Evolutionary conservation across 139 green algal genomes (phyloP).

Genomic region (Micromonas pusilla): DNA sequence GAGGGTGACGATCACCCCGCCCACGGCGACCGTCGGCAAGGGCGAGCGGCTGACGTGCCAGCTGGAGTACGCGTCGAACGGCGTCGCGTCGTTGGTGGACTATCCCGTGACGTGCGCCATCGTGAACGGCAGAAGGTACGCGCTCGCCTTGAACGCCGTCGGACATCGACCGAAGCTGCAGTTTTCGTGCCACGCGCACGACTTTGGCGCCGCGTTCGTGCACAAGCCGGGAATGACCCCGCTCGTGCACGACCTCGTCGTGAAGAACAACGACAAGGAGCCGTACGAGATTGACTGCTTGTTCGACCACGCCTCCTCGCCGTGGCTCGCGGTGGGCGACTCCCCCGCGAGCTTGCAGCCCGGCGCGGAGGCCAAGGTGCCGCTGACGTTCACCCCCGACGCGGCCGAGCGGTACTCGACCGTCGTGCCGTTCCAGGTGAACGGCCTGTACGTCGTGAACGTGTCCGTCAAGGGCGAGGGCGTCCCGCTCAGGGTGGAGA

Average conservation of each 20-base stretch:
- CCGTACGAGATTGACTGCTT: constrained; percentile 50
- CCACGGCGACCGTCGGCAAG: constrained; percentile 48
- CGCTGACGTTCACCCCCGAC: constrained; percentile 53
- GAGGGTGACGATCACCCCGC: constrained; percentile 50
- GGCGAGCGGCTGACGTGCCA: constrained; percentile 53
- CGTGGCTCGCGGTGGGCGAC: constrained; percentile 42
- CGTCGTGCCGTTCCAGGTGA: constrained; percentile 57
- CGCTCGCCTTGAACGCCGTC: constrained; percentile 47
- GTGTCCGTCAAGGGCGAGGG: constrained; percentile 56
- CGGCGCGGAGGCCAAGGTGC: constrained; percentile 43
- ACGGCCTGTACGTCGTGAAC: constrained; percentile 62
- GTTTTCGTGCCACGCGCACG: constrained; percentile 54
- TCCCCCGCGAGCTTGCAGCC: constrained; percentile 48
- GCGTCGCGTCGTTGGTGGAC: constrained; percentile 43
- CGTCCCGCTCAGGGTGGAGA: constrained; percentile 51
- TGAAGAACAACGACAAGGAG: constrained; percentile 60
- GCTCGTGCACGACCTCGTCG: constrained; percentile 31
- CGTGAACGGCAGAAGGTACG: constrained; percentile 57
- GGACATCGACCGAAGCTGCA: constrained; percentile 64
- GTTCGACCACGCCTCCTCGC: constrained; percentile 42
- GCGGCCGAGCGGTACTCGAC: constrained; percentile 31
- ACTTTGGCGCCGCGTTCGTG: constrained; percentile 61
- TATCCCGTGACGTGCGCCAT: constrained; percentile 55
- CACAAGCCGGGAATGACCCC: constrained; percentile 52
- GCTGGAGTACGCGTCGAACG: constrained; percentile 57